Conservation (phyloP, 371 early-diverging fungal species). For the Dichotomocladium elegans region DNA sequence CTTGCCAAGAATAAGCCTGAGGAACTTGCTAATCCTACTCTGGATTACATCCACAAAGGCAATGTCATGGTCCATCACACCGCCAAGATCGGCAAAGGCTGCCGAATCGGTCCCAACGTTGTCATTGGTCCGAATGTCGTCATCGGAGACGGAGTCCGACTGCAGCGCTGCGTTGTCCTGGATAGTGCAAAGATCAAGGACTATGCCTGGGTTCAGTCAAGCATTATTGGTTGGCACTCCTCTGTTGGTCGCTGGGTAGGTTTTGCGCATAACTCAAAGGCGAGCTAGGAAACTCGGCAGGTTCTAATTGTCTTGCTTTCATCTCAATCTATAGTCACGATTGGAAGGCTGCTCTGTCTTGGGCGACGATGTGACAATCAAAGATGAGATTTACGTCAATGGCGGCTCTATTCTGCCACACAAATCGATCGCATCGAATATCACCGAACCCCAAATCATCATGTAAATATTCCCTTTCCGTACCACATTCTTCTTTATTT, state of each 20-base stretch:
- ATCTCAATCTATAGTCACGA: slow-evolving; percentile 61
- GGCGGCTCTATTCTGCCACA: slow-evolving; percentile 93
- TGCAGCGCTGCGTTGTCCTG: slow-evolving; percentile 88
- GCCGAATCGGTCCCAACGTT: slow-evolving; percentile 96
- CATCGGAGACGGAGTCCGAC: slow-evolving; percentile 93
- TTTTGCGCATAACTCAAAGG: neutral
- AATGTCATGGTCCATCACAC: slow-evolving; percentile 89
- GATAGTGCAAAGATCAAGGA: slow-evolving; percentile 86
- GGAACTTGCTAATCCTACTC: slow-evolving; percentile 54
- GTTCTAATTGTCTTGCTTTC: neutral
- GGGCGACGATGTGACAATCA: slow-evolving; percentile 92
- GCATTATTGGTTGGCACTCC: slow-evolving; percentile 97
- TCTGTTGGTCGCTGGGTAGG: slow-evolving; percentile 83
- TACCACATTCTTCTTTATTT: neutral
- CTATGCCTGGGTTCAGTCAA: slow-evolving; percentile 85
- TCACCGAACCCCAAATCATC: slow-evolving; percentile 92
- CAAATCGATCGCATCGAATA: slow-evolving; percentile 80
- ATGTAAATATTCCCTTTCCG: slow-evolving; percentile 64
- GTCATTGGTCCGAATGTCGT: slow-evolving; percentile 89
- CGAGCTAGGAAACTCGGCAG: neutral
- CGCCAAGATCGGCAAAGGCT: slow-evolving; percentile 89
- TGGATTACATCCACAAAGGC: slow-evolving; percentile 70
- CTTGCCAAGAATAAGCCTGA: slow-evolving; percentile 72
- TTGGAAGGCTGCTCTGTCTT: slow-evolving; percentile 91
- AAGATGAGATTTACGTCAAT: slow-evolving; percentile 91